Percentiles rank a stretch among this genome's conserved stretches.
phyloP scores from a whole-genome alignment of 2,329 filamentous ascomycete species.

The Neophaeococcomyces aloes region DNA sequence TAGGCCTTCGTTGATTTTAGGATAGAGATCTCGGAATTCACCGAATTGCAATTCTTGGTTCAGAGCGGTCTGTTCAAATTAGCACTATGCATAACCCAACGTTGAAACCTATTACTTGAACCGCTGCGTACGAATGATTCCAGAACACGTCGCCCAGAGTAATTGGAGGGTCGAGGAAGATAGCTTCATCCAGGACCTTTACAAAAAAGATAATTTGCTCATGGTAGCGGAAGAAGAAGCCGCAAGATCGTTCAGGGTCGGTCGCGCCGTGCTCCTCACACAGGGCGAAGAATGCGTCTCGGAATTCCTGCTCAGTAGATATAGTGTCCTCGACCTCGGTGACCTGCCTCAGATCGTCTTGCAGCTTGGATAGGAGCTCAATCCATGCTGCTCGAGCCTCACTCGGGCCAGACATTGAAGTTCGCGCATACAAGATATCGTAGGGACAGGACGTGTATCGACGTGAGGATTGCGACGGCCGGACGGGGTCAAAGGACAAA shows the following conservation, averaged over 20 bases:
- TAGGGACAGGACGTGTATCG: not conserved
- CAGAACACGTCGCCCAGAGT: constrained; percentile 3
- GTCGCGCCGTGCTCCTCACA: not conserved
- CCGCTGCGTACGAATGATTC: not conserved
- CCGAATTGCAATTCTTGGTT: not conserved
- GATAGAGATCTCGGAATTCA: constrained; percentile 2
- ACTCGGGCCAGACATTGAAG: not conserved
- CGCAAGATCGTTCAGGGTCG: not conserved
- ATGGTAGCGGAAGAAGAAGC: not conserved
- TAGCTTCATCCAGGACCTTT: not conserved
- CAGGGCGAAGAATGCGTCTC: not conserved
- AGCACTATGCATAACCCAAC: too few relatives aligned
- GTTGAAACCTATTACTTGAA: not conserved
- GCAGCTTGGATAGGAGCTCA: not conserved
- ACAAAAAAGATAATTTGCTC: constrained; percentile 2
- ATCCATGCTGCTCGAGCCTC: constrained; percentile 2
- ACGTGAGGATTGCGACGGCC: too few relatives aligned
- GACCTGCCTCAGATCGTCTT: not conserved
- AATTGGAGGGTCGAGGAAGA: not conserved
- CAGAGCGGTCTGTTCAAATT: not conserved
- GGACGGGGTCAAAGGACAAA: too few relatives aligned
- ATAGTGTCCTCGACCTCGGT: not conserved
- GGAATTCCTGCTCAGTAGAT: not conserved
- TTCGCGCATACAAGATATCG: not conserved
- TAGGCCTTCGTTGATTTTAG: not conserved